A percentile compares a stretch with the other conserved stretches of the same genome.
phyloP scores from a whole-genome alignment of 805 yeast genomes.

The Diddensiella santjacobensis region DNA sequence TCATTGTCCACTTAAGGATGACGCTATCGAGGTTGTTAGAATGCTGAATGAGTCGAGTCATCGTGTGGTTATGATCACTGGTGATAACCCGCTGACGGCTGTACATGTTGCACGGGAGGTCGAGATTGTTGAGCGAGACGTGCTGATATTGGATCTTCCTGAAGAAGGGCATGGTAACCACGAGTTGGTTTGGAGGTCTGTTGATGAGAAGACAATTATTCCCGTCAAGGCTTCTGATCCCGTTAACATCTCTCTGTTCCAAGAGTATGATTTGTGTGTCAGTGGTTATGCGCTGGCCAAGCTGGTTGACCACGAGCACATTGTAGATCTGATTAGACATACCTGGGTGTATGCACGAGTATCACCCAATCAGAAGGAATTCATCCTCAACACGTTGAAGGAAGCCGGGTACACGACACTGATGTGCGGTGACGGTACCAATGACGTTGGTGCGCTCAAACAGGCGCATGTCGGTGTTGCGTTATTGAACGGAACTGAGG shows the following conservation, averaged over 20 bases:
- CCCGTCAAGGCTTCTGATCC: constrained; percentile 61
- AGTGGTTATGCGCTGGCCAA: constrained; percentile 85
- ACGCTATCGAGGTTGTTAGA: constrained; percentile 83
- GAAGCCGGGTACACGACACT: constrained; percentile 86
- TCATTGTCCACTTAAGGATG: constrained; percentile 94
- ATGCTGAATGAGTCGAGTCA: constrained; percentile 95
- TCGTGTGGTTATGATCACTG: constrained; percentile 96
- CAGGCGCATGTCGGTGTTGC: constrained; percentile 99
- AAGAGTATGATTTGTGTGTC: constrained; percentile 77
- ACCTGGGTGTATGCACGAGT: constrained; percentile 98
- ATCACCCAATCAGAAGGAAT: constrained; percentile 94
- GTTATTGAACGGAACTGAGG: constrained; percentile 94
- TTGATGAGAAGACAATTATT: constrained; percentile 66
- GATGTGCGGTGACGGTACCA: constrained; percentile 99
- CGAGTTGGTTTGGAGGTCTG: constrained; percentile 78
- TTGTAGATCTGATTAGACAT: constrained; percentile 71
- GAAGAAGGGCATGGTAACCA: constrained; percentile 55
- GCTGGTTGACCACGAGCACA: constrained; percentile 62
- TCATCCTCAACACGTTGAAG: constrained; percentile 76
- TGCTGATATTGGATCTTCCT: constrained; percentile 80
- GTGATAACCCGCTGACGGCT: constrained; percentile 98
- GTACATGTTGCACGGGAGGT: constrained; percentile 96
- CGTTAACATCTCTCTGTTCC: constrained; percentile 54
- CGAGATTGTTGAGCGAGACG: constrained; percentile 76
- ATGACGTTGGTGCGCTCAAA: constrained; percentile 97